A percentile compares a stretch with the other conserved stretches of the same genome.
phyloP scores from a whole-genome alignment of 2,329 filamentous ascomycete genomes.

The Arthrobotrys megalospora region DNA sequence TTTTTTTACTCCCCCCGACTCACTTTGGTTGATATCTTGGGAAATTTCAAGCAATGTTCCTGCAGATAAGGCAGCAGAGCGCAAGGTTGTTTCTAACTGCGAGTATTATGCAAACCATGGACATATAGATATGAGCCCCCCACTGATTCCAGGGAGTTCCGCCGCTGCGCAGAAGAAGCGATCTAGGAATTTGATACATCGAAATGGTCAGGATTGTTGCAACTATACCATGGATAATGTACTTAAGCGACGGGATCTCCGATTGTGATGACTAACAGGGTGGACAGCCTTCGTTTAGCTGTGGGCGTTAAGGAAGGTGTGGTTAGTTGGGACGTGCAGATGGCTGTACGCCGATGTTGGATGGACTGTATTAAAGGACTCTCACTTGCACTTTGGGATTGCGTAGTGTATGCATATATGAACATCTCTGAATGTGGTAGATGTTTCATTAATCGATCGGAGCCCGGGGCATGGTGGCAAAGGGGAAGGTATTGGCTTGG shows the following conservation, averaged over 20 bases:
- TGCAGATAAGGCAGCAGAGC: constrained; percentile 56
- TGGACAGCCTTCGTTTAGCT: constrained; percentile 2
- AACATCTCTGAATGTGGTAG: neutral
- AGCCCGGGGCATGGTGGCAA: neutral
- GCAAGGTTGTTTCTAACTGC: neutral
- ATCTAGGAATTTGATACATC: neutral
- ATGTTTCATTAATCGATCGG: neutral
- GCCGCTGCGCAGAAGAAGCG: neutral
- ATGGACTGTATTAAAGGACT: neutral
- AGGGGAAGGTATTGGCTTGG: constrained; percentile 1
- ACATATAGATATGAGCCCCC: neutral
- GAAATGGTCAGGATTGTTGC: neutral
- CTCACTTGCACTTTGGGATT: neutral
- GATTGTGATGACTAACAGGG: neutral
- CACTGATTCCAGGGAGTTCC: neutral
- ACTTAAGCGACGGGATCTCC: neutral
- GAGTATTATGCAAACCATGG: neutral
- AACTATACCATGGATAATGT: neutral
- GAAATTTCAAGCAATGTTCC: constrained; percentile 25
- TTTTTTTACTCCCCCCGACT: constrained; percentile 5
- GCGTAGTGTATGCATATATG: constrained; percentile 9
- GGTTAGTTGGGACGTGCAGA: neutral
- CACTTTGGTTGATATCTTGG: neutral
- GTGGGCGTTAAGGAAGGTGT: neutral
- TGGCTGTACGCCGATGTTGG: no score